Evolutionary conservation across 2,329 filamentous ascomycete species (phyloP), one percentile per base, ranked within the genome.

Genomic region (Paraphaeosphaeria sporulosa): DNA sequence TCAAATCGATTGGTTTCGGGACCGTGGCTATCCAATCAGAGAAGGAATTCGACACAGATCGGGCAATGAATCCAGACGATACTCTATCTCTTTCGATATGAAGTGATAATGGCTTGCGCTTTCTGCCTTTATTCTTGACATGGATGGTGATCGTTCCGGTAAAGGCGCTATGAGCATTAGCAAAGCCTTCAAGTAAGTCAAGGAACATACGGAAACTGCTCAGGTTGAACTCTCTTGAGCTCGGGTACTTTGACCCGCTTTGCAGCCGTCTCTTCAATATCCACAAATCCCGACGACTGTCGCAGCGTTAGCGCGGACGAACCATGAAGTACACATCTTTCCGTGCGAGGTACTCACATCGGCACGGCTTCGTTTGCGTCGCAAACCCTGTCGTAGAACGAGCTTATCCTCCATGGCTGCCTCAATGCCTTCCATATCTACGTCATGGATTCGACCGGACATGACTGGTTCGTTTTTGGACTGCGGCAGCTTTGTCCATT

Each of bases 381-480:
- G 51, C 17, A 44, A 32, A 15, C 51, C 7, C 9, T 21, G 25
- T 6, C 12, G 38, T 12, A 44, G 36, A 13, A 44, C 38, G 23
- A 54, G 21, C 40, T 27, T 27, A 3, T 43, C 43, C 38, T 54
- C 51, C 51, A 34, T 23, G 4, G 38, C 51, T 38, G 17, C 13
- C 17, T 44, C 51, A 17, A 54, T 44, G 9, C 51, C 40, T 44
- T 54, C 51, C 51, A 54, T 44, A 15, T 54, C 51, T 13, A 54
- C 51, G 4, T 54, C 38, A 13, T 54, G 44, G 19, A 15, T 17
- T 6, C 44, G 9, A 13, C 13, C 2, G 7, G 32, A 44, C 25
- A 32, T 32, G 38, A 40, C 19, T 13, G 51, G 12, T 44, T 32
- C 15, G 8, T 54, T 25, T 13, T 25, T 44, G 15, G 44, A 54